These are phyloP conservation scores for Yamadazyma akitaensis DNA, from an alignment of 805 yeast genomes.

Conservation along the genomic window DNA sequence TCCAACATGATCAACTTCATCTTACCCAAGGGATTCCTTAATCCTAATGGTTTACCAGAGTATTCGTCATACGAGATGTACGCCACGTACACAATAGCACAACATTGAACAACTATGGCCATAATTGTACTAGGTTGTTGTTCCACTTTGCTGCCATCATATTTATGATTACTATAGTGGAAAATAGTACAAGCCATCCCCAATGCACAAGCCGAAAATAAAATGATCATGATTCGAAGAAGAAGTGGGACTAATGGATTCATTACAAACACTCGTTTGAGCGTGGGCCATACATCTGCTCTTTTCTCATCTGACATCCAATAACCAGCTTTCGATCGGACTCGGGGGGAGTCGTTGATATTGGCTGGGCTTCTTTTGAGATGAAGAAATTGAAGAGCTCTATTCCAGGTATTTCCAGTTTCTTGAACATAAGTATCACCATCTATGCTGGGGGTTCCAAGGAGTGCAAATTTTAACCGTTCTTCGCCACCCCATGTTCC, in stretches of 20 bases:
- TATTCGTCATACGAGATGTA: conserved; percentile 91
- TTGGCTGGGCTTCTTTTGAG: background rate
- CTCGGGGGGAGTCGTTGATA: conserved; percentile 30
- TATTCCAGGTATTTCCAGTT: conserved; percentile 2
- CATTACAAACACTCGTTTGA: conserved; percentile 58
- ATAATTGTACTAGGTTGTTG: conserved; percentile 90
- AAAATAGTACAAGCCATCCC: conserved; percentile 67
- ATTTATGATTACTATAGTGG: conserved; percentile 31
- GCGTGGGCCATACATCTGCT: conserved; percentile 59
- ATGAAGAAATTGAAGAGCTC: background rate
- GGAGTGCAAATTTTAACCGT: conserved; percentile 52
- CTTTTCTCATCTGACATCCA: conserved; percentile 66
- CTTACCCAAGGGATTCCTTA: conserved; percentile 81
- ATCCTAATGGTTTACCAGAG: conserved; percentile 85
- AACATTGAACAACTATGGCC: conserved; percentile 82
- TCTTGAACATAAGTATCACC: conserved; percentile 23
- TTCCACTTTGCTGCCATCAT: conserved; percentile 38
- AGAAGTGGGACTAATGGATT: conserved; percentile 82
- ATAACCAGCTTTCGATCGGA: conserved; percentile 57
- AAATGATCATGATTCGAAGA: conserved; percentile 49
- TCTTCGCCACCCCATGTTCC: conserved; percentile 72
- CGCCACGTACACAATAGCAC: conserved; percentile 71
- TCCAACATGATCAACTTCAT: conserved; percentile 80
- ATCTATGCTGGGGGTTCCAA: conserved; percentile 33
- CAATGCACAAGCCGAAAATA: conserved; percentile 64